Base-by-base conservation (phyloP, 140 eudicot species). In the Anethum foeniculum region DNA sequence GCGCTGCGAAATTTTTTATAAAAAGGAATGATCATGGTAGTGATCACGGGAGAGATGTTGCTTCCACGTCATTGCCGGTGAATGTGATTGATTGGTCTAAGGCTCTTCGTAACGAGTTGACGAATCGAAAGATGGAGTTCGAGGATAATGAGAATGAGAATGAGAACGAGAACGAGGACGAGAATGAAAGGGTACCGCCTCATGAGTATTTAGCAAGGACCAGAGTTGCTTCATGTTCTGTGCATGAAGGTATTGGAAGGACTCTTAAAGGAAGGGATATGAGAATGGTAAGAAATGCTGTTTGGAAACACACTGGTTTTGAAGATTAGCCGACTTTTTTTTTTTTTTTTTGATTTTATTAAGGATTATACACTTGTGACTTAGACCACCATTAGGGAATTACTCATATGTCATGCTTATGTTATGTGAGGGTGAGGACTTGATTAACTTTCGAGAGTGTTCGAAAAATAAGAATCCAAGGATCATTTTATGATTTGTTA, bases 241-340 rank as follows among this genome's bases (percentile, higher is more conserved):
- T 88, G 56, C 89, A 88, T 39, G 91, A 88, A 79, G 91, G 89
- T 14, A 44, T 71, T 6, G 91, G 91, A 41, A 81, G 91, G 84
- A 88, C 91, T 41, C 82, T 88, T 36, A 88, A 86, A 44, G 91
- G 91, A 38, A 86, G 89, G 56, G 91, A 88, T 34, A 38, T 88
- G 85, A 88, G 89, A 64, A 76, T 89, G 84, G 86, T 88, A 2
- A 81, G 91, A 43, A 80, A 88, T 58, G 89, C 89, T 25, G 83
- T 88, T 36, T 88, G 88, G 90, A 84, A 88, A 71, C 74, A 84
- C 41, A 88, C 85, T 62, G 92, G 92, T 21, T 88, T 88, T 78
- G 87, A n/a, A n/a, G n/a, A n/a, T n/a, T n/a, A n/a, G n/a, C n/a
- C n/a, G n/a, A n/a, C n/a, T n/a, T n/a, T n/a, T n/a, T n/a, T n/a